Conservation (phyloP, 495 filamentous ascomycete genomes). For the Evernia prunastri region DNA sequence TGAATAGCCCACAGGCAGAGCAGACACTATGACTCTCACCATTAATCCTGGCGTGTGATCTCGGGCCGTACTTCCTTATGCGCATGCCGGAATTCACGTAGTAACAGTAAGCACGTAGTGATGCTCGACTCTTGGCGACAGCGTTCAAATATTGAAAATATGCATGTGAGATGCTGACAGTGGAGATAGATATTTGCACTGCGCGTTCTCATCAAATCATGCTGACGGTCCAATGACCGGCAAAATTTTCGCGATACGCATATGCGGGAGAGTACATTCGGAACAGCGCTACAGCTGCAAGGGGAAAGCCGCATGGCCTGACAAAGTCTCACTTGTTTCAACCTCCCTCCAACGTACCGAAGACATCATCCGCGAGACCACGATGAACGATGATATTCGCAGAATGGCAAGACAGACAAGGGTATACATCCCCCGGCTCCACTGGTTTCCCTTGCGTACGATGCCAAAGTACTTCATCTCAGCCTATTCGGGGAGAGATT, state of each 20-base stretch:
- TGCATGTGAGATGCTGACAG: not conserved
- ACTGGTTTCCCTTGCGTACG: not conserved
- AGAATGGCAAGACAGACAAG: not conserved
- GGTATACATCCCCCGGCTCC: not conserved
- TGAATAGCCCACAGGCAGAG: not conserved
- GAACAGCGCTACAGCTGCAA: not conserved
- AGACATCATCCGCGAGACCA: not conserved
- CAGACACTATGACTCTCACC: not conserved
- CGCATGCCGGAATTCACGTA: not conserved
- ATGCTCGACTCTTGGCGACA: not conserved
- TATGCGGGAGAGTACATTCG: not conserved
- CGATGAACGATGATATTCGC: not conserved
- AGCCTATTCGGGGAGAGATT: not conserved
- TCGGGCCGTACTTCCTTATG: not conserved
- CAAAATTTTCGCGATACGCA: not conserved
- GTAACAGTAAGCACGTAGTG: not conserved
- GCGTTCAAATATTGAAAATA: not conserved
- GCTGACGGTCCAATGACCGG: not conserved
- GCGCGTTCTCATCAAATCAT: not conserved
- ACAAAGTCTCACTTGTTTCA: not conserved
- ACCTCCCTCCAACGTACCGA: not conserved
- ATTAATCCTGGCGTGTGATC: not conserved
- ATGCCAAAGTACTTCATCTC: not conserved
- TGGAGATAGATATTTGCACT: not conserved
- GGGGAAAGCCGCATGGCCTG: not conserved